A percentile compares a stretch with the other conserved stretches of the same genome.
phyloP scores from a whole-genome alignment of 352 stramenopile genomes.

The Globisporangium nunn region DNA sequence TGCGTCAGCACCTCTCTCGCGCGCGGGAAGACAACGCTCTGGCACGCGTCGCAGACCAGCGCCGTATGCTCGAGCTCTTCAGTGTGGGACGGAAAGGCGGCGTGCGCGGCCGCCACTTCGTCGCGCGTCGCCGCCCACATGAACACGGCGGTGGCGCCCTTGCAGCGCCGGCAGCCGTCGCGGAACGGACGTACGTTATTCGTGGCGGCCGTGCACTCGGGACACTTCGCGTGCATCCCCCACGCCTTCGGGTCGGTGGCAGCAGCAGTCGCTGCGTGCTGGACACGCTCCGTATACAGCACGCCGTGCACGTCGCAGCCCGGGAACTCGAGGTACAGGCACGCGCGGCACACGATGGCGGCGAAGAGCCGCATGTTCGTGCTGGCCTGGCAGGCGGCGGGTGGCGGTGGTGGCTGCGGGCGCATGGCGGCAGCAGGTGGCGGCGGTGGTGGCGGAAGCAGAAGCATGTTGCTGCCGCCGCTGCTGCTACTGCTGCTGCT shows the following conservation, averaged over 20 bases:
- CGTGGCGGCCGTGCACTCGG: slow-evolving; percentile 69
- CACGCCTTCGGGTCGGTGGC: neutral
- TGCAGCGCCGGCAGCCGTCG: slow-evolving; percentile 80
- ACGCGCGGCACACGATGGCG: slow-evolving; percentile 75
- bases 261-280: neutral
- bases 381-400: neutral
- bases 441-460: neutral
- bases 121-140: slow-evolving; percentile 70
- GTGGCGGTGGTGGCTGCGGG: neutral
- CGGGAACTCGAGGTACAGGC: slow-evolving; percentile 84
- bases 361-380: slow-evolving; percentile 54
- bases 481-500: slow-evolving; percentile 13
- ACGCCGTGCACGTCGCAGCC: slow-evolving; percentile 82
- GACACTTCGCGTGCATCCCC: slow-evolving; percentile 69
- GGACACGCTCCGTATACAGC: slow-evolving; percentile 68
- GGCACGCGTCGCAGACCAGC: slow-evolving; percentile 64
- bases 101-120: slow-evolving; percentile 60
- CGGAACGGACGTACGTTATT: slow-evolving; percentile 81
- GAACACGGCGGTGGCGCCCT: slow-evolving; percentile 48
- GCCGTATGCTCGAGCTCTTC: slow-evolving; percentile 77
- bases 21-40: slow-evolving; percentile 69
- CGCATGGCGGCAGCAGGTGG: neutral
- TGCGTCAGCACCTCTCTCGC: slow-evolving; percentile 61
- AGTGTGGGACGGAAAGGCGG: slow-evolving; percentile 45
- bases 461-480: slow-evolving; percentile 3